Conservation (phyloP, 2,329 filamentous ascomycete species). For the Ophiostoma perfectum region DNA sequence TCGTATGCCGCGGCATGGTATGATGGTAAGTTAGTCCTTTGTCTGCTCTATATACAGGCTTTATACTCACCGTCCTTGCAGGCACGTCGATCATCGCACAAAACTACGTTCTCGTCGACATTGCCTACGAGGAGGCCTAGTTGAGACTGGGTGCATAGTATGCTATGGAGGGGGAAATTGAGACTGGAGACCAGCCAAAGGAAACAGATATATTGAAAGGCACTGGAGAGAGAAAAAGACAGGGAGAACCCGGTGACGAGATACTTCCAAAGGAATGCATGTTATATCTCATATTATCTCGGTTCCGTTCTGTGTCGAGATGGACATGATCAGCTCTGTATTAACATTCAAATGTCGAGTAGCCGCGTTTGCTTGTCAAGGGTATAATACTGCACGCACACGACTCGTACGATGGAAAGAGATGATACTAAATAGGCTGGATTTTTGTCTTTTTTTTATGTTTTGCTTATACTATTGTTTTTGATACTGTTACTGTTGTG, state of each 20-base stretch:
- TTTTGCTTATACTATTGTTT: slow-evolving; percentile 17
- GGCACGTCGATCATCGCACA: slow-evolving; percentile 31
- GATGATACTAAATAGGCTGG: slow-evolving; percentile 16
- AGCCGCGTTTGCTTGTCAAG: not conserved
- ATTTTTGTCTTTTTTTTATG: slow-evolving; percentile 20
- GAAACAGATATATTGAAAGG: not conserved
- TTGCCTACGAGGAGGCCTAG: slow-evolving; percentile 31
- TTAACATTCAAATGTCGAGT: too few relatives aligned
- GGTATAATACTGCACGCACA: not conserved
- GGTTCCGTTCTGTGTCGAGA: too few relatives aligned
- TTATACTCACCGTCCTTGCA: slow-evolving; percentile 16
- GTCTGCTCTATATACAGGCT: slow-evolving; percentile 19
- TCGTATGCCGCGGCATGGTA: slow-evolving; percentile 37
- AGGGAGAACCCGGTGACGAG: too few relatives aligned
- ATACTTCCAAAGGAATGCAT: too few relatives aligned
- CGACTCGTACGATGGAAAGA: not conserved
- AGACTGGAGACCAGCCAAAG: not conserved
- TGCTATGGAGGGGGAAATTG: not conserved
- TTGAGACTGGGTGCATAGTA: not conserved
- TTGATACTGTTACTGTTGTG: not conserved
- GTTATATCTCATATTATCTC: too few relatives aligned
- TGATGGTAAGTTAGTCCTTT: slow-evolving; percentile 32
- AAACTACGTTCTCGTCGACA: slow-evolving; percentile 34
- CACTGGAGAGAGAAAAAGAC: too few relatives aligned
- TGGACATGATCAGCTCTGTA: too few relatives aligned